Base-by-base conservation (phyloP, 2,329 filamentous ascomycete species). In the Venturiaceae sp. region DNA sequence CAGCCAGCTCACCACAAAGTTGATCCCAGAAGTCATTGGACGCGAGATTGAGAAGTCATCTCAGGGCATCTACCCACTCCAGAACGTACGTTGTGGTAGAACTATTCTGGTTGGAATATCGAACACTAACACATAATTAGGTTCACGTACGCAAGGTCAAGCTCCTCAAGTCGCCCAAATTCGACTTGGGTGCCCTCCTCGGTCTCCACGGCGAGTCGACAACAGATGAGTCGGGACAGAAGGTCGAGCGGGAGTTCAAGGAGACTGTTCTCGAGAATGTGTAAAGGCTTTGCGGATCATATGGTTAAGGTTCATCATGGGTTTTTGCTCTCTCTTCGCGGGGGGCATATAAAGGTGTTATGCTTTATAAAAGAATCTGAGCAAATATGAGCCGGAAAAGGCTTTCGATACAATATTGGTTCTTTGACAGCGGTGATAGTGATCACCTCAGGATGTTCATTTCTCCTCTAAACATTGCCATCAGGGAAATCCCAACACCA, bases 71-170 rank as follows among this genome's bases (percentile, higher is more conserved):
- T 99, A 99, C 82, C 94, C 94, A 69, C 88, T 99, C 74, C 94
- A 97, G 84, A 96, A 97, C 80, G 94, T 96, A 81, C 64, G 76
- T 75, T 61, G 5, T 97, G 84, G 96, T 97, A 79, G 94, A 81
- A 64, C 75, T 74, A n/a, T 5, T 30, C 13, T 13, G 11, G 23
- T 52, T 28, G 26, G 54, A 46, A 36, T 1, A n/a, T 37, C 32
- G 23, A 14, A 32, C 23, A 65, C 71, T 79, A 66, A 79, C 65
- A 60, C 58, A 63, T 23, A 55, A 39, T 64, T 9, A 97, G 92
- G 92, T 97, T 73, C 94, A 99, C 84, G 96, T 99, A 80, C 92
- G 94, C 80, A 99, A 99, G 86, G 92, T 99, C 74, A 99, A 99
- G 87, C 89, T 99, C 69, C 83, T 99, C 70, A 99, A 99, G 87